phyloP scores from a whole-genome alignment of 768 basidiomycete genomes.

The Neoboletus brunneissimus region DNA sequence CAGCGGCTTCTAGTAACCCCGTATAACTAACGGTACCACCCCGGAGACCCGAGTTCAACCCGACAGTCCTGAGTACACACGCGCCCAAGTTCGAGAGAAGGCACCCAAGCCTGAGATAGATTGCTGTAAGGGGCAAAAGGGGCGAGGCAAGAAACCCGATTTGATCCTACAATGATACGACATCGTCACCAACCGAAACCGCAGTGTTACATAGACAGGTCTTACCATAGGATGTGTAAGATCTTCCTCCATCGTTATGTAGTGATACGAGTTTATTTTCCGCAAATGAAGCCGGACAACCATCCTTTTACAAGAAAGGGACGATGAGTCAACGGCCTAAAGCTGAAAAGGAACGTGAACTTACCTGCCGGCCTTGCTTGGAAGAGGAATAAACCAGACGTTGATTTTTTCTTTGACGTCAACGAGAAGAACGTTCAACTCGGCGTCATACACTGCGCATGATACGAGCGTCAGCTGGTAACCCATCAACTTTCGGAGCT shows the following conservation, averaged over 20 bases:
- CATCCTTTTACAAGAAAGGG: conserved; percentile 33
- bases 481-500: neutral
- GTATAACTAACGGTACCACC: conserved; percentile 14
- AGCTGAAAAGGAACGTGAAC: conserved; percentile 4
- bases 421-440: conserved; percentile 41
- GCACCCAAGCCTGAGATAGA: conserved; percentile 20
- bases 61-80: conserved; percentile 18
- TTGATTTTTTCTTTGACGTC: conserved; percentile 44
- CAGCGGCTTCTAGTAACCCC: conserved; percentile 24
- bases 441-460: conserved; percentile 47
- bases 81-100: conserved; percentile 24
- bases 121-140: conserved; percentile 13
- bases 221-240: conserved; percentile 53
- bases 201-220: neutral
- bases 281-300: conserved; percentile 51
- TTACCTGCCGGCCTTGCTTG: conserved; percentile 46
- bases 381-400: conserved; percentile 49
- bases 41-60: conserved; percentile 21
- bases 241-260: conserved; percentile 57
- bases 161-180: conserved; percentile 16
- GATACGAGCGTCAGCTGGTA: neutral
- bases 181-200: neutral
- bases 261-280: conserved; percentile 38
- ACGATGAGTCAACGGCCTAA: neutral
- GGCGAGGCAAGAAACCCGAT: conserved; percentile 22